Evolutionary conservation across 352 stramenopile species (phyloP), one percentile per base, ranked within the genome.

Genomic region (Phytophthora uliginosa): DNA sequence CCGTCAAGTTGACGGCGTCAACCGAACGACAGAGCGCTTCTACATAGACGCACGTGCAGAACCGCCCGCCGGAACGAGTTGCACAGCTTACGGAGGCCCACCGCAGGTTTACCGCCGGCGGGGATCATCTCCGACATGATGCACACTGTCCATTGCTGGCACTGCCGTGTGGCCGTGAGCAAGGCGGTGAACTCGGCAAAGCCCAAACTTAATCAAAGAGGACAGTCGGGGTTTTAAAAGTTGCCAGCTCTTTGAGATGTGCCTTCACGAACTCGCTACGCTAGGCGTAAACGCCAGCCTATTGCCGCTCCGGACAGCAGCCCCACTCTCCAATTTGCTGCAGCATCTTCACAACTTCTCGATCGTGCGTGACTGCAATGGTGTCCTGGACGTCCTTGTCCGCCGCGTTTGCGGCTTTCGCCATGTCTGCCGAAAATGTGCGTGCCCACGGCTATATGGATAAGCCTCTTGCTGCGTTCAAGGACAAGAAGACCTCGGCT

Each of bases 361-460:
- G 15, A 38, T 45, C 38, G 12, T 7, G 18, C 18, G 47, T 31
- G 52, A 50, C 4, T 4, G 6, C 22, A n/a, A 76, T 76, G 63
- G 63, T 76, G 20, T 76, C 63, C 1, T 9, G 50, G 18, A 68
- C 69, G 4, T 52, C 52, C 15, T 63, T 73, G 7, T 2, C 68
- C 15, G 45, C 63, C 9, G n/a, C 33, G 10, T 12, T 48, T 42
- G 62, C 51, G 8, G 56, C 48, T 15, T 56, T 59, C 22, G 57
- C 48, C 57, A 63, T 63, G 34, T 48, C 45, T 17, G 55, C 68
- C 7, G 55, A 68, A 1, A 42, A 58, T 20, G 62, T 71, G 33
- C 62, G 59, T 28, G 62, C 62, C 13, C 69, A 76, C 24, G 62
- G 69, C 38, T 71, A 76, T 57, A 71, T 76, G 57, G 62, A 79